Conservation (phyloP, 768 basidiomycete species). For the Paxillus involutus region DNA sequence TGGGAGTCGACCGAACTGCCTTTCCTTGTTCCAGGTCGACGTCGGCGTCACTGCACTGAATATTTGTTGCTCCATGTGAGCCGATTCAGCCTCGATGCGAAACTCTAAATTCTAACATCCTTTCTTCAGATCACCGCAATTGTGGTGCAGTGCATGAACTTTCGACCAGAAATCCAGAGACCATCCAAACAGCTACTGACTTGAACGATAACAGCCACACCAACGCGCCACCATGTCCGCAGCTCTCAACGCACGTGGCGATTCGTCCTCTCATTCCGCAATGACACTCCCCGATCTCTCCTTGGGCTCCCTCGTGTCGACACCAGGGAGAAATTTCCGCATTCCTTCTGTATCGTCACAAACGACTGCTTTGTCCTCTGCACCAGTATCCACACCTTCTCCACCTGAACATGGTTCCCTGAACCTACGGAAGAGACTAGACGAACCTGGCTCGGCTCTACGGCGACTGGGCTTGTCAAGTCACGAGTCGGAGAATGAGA, state of each 20-base stretch:
- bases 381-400: slow-evolving; percentile 50
- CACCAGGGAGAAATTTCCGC: slow-evolving; percentile 45
- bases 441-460: slow-evolving; percentile 39
- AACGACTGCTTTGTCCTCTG: slow-evolving; percentile 53
- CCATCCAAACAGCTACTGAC: too few relatives aligned
- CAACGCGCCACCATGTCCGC: slow-evolving; percentile 37
- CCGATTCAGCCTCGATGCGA: too few relatives aligned
- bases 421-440: slow-evolving; percentile 38
- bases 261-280: slow-evolving; percentile 43
- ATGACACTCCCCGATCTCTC: slow-evolving; percentile 60
- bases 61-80: too few relatives aligned
- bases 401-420: slow-evolving; percentile 35
- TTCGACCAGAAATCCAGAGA: too few relatives aligned
- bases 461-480: slow-evolving; percentile 36
- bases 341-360: slow-evolving; percentile 51
- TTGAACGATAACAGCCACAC: too few relatives aligned
- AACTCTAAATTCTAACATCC: too few relatives aligned
- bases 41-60: too few relatives aligned
- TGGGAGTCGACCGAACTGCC: too few relatives aligned
- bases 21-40: too few relatives aligned
- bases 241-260: slow-evolving; percentile 38
- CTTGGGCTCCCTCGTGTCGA: slow-evolving; percentile 54
- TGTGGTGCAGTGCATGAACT: too few relatives aligned
- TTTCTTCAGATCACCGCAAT: too few relatives aligned
- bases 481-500: slow-evolving; percentile 37